Conservation (phyloP, 257 asterid species). For the Misopates orontium region DNA sequence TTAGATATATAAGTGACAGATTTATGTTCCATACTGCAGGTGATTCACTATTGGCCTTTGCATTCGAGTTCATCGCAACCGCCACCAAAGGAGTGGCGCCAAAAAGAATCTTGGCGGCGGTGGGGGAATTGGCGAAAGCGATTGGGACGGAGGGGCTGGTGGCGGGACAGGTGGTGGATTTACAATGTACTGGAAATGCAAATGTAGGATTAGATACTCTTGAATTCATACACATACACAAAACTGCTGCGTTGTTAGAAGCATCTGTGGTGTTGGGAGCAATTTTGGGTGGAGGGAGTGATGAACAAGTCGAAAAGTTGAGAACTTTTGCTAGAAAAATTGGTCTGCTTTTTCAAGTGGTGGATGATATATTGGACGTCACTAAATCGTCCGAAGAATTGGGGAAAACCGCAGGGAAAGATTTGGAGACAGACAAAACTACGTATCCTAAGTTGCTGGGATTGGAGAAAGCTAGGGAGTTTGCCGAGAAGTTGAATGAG, state of each 20-base stretch:
- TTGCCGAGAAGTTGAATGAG: constrained; percentile 32
- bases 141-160: constrained; percentile 45
- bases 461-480: constrained; percentile 28
- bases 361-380: constrained; percentile 40
- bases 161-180: constrained; percentile 46
- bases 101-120: constrained; percentile 33
- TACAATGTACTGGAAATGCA: constrained; percentile 31
- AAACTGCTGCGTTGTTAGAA: constrained; percentile 39
- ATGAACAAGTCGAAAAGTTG: neutral
- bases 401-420: constrained; percentile 42
- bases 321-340: neutral
- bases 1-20: neutral
- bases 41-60: constrained; percentile 37
- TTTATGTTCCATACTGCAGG: constrained; percentile 20
- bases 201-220: constrained; percentile 33
- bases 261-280: constrained; percentile 45
- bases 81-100: constrained; percentile 28
- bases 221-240: constrained; percentile 47
- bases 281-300: constrained; percentile 26
- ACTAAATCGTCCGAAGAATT: constrained; percentile 38
- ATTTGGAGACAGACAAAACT: constrained; percentile 29
- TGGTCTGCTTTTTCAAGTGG: constrained; percentile 29
- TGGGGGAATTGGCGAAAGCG: constrained; percentile 42
- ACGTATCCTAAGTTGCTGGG: constrained; percentile 42
- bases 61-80: constrained; percentile 41